Evolutionary conservation across 2,329 filamentous ascomycete species (phyloP).

Genomic region (Trichoderma polysporum): DNA sequence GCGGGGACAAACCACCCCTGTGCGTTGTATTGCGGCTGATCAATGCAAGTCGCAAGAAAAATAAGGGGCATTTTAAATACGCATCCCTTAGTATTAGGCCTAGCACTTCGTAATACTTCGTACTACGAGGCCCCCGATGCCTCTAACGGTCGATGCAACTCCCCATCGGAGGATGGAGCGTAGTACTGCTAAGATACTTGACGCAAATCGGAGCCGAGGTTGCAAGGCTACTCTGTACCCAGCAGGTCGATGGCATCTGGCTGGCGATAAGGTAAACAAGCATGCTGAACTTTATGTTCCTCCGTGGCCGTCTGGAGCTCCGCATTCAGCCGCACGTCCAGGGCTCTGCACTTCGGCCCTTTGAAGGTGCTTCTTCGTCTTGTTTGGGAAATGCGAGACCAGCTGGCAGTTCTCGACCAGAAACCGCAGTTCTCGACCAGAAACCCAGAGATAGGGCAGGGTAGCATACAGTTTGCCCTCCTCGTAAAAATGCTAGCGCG

Average conservation of each 20-base stretch:
- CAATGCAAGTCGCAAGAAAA: neutral
- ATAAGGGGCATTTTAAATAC: neutral
- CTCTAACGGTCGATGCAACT: neutral
- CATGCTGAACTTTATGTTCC: neutral
- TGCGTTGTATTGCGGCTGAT: constrained; percentile 14
- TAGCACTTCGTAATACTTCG: neutral
- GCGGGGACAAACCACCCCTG: constrained; percentile 5
- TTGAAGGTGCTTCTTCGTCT: neutral
- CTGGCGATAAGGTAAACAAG: neutral
- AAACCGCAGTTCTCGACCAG: too few species aligned
- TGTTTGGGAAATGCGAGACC: neutral
- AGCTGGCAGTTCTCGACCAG: too few species aligned
- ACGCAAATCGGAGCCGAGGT: neutral
- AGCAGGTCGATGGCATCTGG: neutral
- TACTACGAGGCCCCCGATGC: neutral
- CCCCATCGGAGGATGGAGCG: neutral
- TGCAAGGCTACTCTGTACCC: neutral
- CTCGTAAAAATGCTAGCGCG: neutral
- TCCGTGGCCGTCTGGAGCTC: neutral
- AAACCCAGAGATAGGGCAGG: too few species aligned
- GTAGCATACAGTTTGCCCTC: neutral
- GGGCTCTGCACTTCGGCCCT: neutral
- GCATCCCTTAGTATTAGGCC: too few species aligned
- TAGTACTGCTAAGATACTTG: neutral
- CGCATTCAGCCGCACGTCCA: constrained; percentile 4